A percentile compares a stretch with the other conserved stretches of the same genome.
Conservation (phyloP, 805 yeast species). For the Ascoidea asiatica region DNA sequence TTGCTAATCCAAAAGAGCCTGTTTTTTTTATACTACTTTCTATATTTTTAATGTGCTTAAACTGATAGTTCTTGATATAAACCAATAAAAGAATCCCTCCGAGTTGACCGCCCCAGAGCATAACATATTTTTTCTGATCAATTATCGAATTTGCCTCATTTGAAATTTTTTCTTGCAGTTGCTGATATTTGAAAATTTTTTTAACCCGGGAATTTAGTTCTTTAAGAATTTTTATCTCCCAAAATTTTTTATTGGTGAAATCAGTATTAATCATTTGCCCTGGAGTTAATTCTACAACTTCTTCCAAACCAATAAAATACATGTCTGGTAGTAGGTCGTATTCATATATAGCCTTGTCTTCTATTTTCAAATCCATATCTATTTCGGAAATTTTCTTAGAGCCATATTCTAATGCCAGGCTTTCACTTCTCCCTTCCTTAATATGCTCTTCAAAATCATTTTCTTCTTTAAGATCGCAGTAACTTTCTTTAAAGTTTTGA, state of each 20-base stretch:
- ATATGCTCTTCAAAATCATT: not conserved
- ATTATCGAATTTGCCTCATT: slow-evolving; percentile 19
- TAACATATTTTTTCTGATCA: slow-evolving; percentile 30
- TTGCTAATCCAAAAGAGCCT: slow-evolving; percentile 83
- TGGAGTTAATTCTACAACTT: slow-evolving; percentile 71
- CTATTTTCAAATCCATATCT: not conserved
- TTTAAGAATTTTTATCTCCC: slow-evolving; percentile 51
- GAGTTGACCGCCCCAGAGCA: slow-evolving; percentile 65
- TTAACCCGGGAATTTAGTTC: slow-evolving; percentile 26
- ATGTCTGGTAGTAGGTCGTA: slow-evolving; percentile 42
- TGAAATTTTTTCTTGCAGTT: slow-evolving; percentile 15
- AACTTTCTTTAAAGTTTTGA: too few species aligned
- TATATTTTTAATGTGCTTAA: slow-evolving; percentile 41
- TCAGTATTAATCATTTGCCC: slow-evolving; percentile 78
- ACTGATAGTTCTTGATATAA: slow-evolving; percentile 43
- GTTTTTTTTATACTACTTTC: slow-evolving; percentile 75
- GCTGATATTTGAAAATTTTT: slow-evolving; percentile 7
- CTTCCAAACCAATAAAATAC: slow-evolving; percentile 78
- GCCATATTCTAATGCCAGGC: too few species aligned
- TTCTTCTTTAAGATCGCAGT: not conserved
- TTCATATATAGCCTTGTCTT: slow-evolving; percentile 4
- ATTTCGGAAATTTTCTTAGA: too few species aligned
- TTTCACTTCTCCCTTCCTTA: too few species aligned
- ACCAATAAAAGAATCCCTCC: slow-evolving; percentile 74
- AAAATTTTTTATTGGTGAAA: slow-evolving; percentile 37